Conservation (phyloP, 768 basidiomycete species). For the Russula olivacea region DNA sequence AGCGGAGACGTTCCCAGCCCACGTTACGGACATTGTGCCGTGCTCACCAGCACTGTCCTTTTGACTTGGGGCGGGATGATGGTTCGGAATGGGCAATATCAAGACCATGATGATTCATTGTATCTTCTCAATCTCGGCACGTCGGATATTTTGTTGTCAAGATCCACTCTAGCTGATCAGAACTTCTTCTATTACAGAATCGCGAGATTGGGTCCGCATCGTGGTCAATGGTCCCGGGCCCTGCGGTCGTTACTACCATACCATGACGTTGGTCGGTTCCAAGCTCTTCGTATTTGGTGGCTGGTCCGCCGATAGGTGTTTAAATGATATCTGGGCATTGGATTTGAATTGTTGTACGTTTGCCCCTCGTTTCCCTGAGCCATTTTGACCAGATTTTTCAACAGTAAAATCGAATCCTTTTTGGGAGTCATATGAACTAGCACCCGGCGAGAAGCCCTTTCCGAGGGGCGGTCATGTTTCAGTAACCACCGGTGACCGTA, state of each 20-base stretch:
- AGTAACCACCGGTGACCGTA: no score
- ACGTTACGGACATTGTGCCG: slow-evolving; percentile 87
- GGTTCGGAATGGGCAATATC: no score
- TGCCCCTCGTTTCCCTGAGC: slow-evolving; percentile 4
- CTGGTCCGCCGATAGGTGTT: slow-evolving; percentile 72
- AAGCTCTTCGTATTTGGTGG: slow-evolving; percentile 95
- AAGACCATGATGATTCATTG: slow-evolving; percentile 84
- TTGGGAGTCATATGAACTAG: slow-evolving; percentile 58
- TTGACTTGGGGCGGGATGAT: slow-evolving; percentile 95
- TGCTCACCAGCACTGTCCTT: slow-evolving; percentile 88
- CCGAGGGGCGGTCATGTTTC: slow-evolving; percentile 82
- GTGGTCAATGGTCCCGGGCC: slow-evolving; percentile 54
- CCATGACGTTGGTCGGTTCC: slow-evolving; percentile 85
- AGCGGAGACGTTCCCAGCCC: slow-evolving; percentile 82
- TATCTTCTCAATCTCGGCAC: slow-evolving; percentile 91
- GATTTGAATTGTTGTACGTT: slow-evolving; percentile 87
- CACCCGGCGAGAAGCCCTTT: slow-evolving; percentile 56
- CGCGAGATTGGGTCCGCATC: slow-evolving; percentile 92
- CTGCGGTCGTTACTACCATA: slow-evolving; percentile 89
- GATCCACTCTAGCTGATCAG: neutral
- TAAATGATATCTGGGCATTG: slow-evolving; percentile 90
- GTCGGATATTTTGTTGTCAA: slow-evolving; percentile 30
- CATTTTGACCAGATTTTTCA: slow-evolving; percentile 6
- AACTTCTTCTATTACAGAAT: slow-evolving; percentile 43
- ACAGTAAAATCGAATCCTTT: slow-evolving; percentile 68